These are phyloP conservation scores for Dryas octopetala DNA, from an alignment of 306 rosid species.

Conservation along the genomic window DNA sequence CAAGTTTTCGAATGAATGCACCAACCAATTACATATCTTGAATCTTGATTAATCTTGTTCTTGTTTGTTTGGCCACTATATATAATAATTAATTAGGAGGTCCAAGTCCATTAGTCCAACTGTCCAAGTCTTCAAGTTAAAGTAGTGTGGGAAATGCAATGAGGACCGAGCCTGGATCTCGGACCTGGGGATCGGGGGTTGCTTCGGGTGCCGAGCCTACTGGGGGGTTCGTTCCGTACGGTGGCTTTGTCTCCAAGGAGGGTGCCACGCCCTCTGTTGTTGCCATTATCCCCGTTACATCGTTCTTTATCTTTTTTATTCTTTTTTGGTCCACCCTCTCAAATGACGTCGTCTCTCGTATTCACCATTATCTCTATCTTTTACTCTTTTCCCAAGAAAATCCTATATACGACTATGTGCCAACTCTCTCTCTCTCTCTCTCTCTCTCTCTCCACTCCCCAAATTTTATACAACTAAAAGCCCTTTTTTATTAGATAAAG, in stretches of 20 bases:
- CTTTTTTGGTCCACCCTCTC: slow-evolving; percentile 10
- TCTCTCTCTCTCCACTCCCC: no score
- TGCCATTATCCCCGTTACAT: slow-evolving; percentile 46
- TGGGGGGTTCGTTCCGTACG: slow-evolving; percentile 16
- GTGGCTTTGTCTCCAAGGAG: slow-evolving; percentile 46
- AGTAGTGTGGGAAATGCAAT: no score
- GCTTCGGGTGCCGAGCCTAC: slow-evolving; percentile 24
- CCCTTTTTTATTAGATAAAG: not conserved
- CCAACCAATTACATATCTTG: no score
- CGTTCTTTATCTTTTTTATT: not conserved
- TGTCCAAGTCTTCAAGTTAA: no score
- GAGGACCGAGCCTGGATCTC: slow-evolving; percentile 28
- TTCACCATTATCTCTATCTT: slow-evolving; percentile 11
- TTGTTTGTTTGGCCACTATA: no score
- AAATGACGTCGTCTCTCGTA: slow-evolving; percentile 8
- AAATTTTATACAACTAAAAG: no score
- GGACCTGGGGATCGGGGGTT: slow-evolving; percentile 12
- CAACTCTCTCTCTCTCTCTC: no score
- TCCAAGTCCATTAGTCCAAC: no score
- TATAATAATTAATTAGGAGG: no score
- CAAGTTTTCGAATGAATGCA: no score
- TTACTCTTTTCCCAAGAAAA: slow-evolving; percentile 5
- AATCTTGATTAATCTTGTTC: no score
- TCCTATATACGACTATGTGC: not conserved
- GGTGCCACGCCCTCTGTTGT: slow-evolving; percentile 55